A percentile compares a stretch with the other conserved stretches of the same genome.
phyloP scores from a whole-genome alignment of 2,329 filamentous ascomycete genomes.

The Stenocarpella maydis region DNA sequence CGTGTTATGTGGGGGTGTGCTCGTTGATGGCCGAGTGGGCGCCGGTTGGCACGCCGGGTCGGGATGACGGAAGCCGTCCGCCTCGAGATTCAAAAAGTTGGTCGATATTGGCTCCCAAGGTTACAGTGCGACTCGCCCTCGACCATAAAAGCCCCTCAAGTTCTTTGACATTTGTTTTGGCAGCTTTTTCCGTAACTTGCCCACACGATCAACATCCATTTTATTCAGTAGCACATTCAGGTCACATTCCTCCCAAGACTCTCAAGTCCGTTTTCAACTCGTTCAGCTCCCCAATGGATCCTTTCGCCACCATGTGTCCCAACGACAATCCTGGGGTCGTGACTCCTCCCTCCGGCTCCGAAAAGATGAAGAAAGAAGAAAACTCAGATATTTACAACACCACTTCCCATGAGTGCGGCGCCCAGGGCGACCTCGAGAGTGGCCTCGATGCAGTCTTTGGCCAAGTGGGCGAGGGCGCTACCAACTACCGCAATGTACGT shows the following conservation, averaged over 20 bases:
- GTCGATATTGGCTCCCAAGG: not conserved
- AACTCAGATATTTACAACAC: not conserved
- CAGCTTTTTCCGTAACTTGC: not conserved
- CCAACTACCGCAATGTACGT: constrained; percentile 1
- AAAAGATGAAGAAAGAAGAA: not conserved
- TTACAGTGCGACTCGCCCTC: not conserved
- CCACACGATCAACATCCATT: not conserved
- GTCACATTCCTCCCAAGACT: not conserved
- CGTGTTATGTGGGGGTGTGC: no score
- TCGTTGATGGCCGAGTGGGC: not conserved
- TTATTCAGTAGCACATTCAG: not conserved
- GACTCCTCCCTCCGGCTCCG: not conserved
- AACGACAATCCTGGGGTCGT: not conserved
- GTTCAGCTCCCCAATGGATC: no score
- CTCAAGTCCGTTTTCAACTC: not conserved
- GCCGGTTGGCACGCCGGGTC: not conserved
- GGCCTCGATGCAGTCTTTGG: constrained; percentile 7
- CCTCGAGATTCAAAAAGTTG: not conserved
- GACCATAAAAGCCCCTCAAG: not conserved
- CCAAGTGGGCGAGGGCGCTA: not conserved
- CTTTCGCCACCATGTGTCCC: not conserved
- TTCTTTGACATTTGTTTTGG: not conserved
- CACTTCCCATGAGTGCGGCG: not conserved
- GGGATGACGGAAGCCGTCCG: not conserved
- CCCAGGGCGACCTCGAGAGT: not conserved